Conservation (phyloP, 306 rosid genomes). For the Sphenostylis stenocarpa region DNA sequence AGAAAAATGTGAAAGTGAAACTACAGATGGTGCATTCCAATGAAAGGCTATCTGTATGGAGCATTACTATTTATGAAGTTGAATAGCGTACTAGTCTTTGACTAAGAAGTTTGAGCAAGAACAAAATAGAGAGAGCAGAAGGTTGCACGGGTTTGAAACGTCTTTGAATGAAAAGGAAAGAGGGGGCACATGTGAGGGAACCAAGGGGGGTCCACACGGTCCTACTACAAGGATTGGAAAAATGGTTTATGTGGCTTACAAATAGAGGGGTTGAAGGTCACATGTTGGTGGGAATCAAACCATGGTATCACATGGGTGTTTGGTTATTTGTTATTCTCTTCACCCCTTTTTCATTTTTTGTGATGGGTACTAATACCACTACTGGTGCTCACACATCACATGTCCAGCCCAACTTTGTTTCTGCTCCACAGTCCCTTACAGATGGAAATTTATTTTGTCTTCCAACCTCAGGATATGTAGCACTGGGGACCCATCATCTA, state of each 20-base stretch:
- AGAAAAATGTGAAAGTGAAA: neutral
- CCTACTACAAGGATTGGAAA: slow-evolving; percentile 29
- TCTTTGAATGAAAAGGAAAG: slow-evolving; percentile 35
- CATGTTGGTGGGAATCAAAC: slow-evolving; percentile 66
- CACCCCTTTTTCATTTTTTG: slow-evolving; percentile 31
- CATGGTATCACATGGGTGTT: slow-evolving; percentile 42
- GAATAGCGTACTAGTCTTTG: slow-evolving; percentile 24
- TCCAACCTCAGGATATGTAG: slow-evolving; percentile 22
- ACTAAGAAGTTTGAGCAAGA: slow-evolving; percentile 23
- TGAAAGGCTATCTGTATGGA: slow-evolving; percentile 28
- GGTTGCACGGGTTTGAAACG: slow-evolving; percentile 41
- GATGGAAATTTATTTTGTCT: slow-evolving; percentile 42
- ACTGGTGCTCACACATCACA: slow-evolving; percentile 49
- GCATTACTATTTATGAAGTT: neutral
- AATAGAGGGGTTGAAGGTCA: slow-evolving; percentile 42
- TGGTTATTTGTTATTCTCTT: slow-evolving; percentile 31
- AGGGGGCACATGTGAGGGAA: slow-evolving; percentile 43
- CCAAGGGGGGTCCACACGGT: slow-evolving; percentile 39
- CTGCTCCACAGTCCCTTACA: slow-evolving; percentile 26
- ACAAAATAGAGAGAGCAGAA: slow-evolving; percentile 29
- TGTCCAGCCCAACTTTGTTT: slow-evolving; percentile 54
- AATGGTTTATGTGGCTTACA: slow-evolving; percentile 42
- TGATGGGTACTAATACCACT: slow-evolving; percentile 34
- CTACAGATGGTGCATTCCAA: neutral
- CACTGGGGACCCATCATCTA: slow-evolving; percentile 50